Conservation (phyloP, 2,329 filamentous ascomycete genomes). For the Phialophora expanda region DNA sequence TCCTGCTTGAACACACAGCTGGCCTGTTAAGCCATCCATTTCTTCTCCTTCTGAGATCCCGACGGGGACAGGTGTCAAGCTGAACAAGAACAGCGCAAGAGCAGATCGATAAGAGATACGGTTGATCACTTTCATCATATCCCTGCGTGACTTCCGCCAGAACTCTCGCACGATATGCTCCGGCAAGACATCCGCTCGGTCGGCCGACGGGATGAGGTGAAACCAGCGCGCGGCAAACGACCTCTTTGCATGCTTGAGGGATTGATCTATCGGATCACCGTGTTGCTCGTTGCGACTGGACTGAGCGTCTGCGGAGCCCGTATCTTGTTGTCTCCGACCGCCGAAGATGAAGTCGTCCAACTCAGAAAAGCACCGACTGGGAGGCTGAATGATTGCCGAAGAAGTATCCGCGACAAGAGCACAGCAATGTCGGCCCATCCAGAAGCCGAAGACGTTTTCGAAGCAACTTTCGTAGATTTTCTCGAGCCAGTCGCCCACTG, state of each 20-base stretch:
- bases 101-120: conserved; percentile 51
- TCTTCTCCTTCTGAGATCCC: conserved; percentile 52
- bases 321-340: conserved; percentile 21
- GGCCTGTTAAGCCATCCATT: conserved; percentile 48
- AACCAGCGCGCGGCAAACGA: conserved; percentile 44
- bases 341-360: conserved; percentile 35
- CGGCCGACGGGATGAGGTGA: conserved; percentile 33
- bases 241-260: conserved; percentile 39
- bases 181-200: conserved; percentile 16
- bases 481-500: conserved; percentile 35
- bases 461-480: conserved; percentile 47
- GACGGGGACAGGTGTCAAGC: conserved; percentile 49
- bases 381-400: conserved; percentile 32
- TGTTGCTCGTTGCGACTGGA: conserved; percentile 20
- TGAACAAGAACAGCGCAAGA: conserved; percentile 50
- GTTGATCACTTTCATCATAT: conserved; percentile 52
- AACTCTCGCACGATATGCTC: conserved; percentile 39
- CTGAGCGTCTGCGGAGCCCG: conserved; percentile 6
- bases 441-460: conserved; percentile 51
- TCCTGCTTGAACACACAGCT: conserved; percentile 50
- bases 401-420: conserved; percentile 44
- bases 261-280: conserved; percentile 40
- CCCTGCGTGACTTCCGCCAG: conserved; percentile 48
- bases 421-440: conserved; percentile 52
- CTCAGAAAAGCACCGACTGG: conserved; percentile 44